Evolutionary conservation across 805 yeast species (phyloP).

Genomic region (Ogataea paradorogensis): DNA sequence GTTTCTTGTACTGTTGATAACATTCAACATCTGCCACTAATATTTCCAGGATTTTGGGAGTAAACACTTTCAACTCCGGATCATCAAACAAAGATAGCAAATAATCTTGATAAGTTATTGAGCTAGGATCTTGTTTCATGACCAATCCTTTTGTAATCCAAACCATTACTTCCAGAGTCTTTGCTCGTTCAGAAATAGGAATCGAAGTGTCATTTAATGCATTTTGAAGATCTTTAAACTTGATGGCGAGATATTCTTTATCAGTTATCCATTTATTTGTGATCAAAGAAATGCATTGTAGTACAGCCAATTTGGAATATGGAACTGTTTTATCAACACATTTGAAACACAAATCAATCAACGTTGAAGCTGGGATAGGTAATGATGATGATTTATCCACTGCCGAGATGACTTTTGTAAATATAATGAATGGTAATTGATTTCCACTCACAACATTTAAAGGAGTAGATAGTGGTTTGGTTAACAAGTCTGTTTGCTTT

Average conservation of each 20-base stretch:
- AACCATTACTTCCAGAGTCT: constrained; percentile 50
- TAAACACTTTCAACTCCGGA: constrained; percentile 33
- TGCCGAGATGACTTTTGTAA: constrained; percentile 48
- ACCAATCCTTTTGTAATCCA: constrained; percentile 77
- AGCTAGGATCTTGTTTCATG: constrained; percentile 48
- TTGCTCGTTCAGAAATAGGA: constrained; percentile 15
- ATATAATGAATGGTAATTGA: constrained; percentile 36
- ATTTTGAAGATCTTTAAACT: constrained; percentile 7
- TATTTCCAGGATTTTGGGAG: constrained; percentile 59
- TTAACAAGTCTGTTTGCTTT: constrained; percentile 13
- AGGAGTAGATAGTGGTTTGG: constrained; percentile 15
- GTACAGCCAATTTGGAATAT: constrained; percentile 48
- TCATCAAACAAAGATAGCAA: constrained; percentile 37
- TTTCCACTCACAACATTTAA: constrained; percentile 28
- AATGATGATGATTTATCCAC: constrained; percentile 43
- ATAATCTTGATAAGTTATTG: constrained; percentile 33
- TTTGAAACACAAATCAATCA: constrained; percentile 17
- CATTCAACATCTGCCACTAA: constrained; percentile 65
- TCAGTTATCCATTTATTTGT: constrained; percentile 52
- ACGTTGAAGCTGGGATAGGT: constrained; percentile 16
- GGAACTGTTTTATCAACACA: constrained; percentile 22
- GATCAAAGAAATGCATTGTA: constrained; percentile 53
- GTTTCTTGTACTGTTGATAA: constrained; percentile 43
- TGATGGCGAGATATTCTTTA: constrained; percentile 12
- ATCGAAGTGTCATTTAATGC: neutral